Percentiles rank a stretch among this genome's conserved stretches.
Evolutionary conservation across 2,329 filamentous ascomycete species (phyloP).

Genomic region (Orbilia quercus): DNA sequence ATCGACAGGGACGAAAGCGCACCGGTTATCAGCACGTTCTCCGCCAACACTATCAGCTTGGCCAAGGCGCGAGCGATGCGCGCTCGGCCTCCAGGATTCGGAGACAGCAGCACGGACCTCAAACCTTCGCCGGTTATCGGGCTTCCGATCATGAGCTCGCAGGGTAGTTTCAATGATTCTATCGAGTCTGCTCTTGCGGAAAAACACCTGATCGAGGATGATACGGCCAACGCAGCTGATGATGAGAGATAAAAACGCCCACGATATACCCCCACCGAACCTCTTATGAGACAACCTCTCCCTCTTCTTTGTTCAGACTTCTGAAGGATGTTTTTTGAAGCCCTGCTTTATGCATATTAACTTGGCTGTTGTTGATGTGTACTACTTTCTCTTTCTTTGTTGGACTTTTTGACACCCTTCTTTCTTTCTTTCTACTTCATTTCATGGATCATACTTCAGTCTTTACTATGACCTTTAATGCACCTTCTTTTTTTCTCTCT

Average conservation of each 20-base stretch:
- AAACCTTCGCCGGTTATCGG: constrained; percentile 36
- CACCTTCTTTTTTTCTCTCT: background rate
- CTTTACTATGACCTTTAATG: constrained; percentile 50
- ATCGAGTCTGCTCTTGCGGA: constrained; percentile 55
- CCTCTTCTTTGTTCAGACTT: background rate
- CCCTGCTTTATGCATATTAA: background rate
- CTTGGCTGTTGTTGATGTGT: too few relatives aligned
- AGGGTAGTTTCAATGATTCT: constrained; percentile 55
- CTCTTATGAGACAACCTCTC: too few relatives aligned
- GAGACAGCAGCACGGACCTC: constrained; percentile 30
- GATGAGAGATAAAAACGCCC: constrained; percentile 43
- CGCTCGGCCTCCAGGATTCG: constrained; percentile 78
- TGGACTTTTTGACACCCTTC: constrained; percentile 1
- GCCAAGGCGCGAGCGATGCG: constrained; percentile 87
- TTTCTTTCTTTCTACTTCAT: constrained; percentile 41
- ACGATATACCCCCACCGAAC: constrained; percentile 15
- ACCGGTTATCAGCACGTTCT: constrained; percentile 88
- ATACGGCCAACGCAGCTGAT: constrained; percentile 44
- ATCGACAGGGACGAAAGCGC: constrained; percentile 89
- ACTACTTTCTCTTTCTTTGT: too few relatives aligned
- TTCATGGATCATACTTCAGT: constrained; percentile 53
- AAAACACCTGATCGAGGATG: constrained; percentile 50
- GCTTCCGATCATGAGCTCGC: constrained; percentile 54
- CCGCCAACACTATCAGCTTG: constrained; percentile 94
- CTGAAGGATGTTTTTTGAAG: constrained; percentile 1